Evolutionary conservation across 2,329 filamentous ascomycete genomes (phyloP).

Genomic region (Penicillium sp.): DNA sequence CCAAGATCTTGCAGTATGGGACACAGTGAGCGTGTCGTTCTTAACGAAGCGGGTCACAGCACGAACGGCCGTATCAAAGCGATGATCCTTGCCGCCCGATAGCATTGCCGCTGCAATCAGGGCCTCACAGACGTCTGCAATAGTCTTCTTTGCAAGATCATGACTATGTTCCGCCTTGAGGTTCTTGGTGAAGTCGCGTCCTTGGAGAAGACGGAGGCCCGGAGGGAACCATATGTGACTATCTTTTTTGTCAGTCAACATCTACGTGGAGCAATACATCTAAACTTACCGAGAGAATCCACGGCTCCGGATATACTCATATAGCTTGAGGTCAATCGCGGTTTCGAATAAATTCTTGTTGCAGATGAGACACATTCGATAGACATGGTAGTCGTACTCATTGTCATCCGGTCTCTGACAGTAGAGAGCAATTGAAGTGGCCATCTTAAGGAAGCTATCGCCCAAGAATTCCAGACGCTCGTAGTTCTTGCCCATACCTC

Average conservation of each 20-base stretch:
- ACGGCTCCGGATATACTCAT: constrained; percentile 79
- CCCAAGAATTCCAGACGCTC: constrained; percentile 92
- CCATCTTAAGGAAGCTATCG: constrained; percentile 94
- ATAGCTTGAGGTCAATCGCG: constrained; percentile 64
- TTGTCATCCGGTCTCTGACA: constrained; percentile 73
- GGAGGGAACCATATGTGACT: constrained; percentile 86
- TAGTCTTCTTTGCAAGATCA: constrained; percentile 78
- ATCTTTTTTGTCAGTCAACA: constrained; percentile 13
- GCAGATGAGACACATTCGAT: constrained; percentile 87
- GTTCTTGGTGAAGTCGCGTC: constrained; percentile 63
- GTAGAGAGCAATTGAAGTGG: constrained; percentile 85
- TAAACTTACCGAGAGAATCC: constrained; percentile 67
- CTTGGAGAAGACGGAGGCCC: constrained; percentile 69
- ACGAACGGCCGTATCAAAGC: constrained; percentile 62
- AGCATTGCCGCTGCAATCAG: constrained; percentile 83
- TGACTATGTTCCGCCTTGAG: constrained; percentile 55
- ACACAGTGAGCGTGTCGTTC: constrained; percentile 50
- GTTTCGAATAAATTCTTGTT: constrained; percentile 86
- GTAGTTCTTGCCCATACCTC: constrained; percentile 92
- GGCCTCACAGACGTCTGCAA: constrained; percentile 93
- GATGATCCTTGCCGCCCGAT: constrained; percentile 49
- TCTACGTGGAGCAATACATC: background rate
- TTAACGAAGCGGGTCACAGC: constrained; percentile 64
- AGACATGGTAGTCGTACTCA: constrained; percentile 86
- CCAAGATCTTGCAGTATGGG: constrained; percentile 70